Conservation (phyloP, 768 basidiomycete species). For the Pluteus cervinus region DNA sequence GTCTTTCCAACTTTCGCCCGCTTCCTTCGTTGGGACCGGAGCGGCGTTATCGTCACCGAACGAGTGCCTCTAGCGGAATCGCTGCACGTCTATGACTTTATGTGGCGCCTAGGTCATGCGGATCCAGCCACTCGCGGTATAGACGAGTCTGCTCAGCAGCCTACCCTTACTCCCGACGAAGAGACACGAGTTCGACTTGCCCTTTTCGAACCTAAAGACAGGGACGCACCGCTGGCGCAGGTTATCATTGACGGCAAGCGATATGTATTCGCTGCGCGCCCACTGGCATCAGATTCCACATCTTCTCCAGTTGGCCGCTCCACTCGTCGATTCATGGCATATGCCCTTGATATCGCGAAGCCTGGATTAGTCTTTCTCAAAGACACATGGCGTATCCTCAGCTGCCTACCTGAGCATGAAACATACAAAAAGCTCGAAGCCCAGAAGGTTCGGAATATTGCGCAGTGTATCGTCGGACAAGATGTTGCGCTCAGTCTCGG, state of each 20-base stretch:
- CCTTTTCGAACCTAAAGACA: too few species aligned
- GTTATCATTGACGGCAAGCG: conserved; percentile 1
- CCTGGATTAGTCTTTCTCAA: conserved; percentile 8
- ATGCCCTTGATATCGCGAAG: not conserved
- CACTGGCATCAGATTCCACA: too few species aligned
- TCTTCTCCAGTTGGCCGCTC: conserved; percentile 4
- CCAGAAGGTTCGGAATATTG: conserved; percentile 2
- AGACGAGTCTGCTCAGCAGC: conserved; percentile 4
- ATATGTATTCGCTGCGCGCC: too few species aligned
- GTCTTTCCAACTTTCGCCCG: conserved; percentile 4
- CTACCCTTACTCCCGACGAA: too few species aligned
- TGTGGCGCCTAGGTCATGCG: conserved; percentile 6
- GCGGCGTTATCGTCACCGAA: conserved; percentile 10
- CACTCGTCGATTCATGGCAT: conserved; percentile 4
- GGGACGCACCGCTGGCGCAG: not conserved
- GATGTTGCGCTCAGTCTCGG: conserved; percentile 2
- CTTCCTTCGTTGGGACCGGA: conserved; percentile 11
- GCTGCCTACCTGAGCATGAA: conserved; percentile 1
- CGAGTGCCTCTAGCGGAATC: not conserved
- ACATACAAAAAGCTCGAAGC: conserved; percentile 1
- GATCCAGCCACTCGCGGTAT: conserved; percentile 4
- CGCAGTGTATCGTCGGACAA: conserved; percentile 1
- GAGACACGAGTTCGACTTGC: not conserved
- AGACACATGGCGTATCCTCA: conserved; percentile 5
- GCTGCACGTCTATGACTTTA: conserved; percentile 8